Evolutionary conservation across 2,329 filamentous ascomycete species (phyloP), one percentile per base, ranked within the genome.

Genomic region (Penicillium sp.): DNA sequence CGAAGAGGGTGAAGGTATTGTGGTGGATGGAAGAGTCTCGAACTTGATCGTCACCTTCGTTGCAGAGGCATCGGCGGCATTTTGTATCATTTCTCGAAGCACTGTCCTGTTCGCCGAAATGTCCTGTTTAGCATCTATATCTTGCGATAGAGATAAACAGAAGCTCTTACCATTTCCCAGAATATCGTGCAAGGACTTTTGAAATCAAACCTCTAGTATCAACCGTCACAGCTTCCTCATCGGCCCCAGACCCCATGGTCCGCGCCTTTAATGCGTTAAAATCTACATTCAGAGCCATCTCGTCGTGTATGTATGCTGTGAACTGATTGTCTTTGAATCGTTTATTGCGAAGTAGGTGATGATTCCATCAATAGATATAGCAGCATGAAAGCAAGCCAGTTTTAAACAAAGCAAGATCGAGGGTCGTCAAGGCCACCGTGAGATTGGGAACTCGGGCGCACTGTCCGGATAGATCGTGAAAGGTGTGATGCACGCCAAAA

Each of bases 121-220:
- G 29, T n/a, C 11, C n/a, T 13, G 14, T 23, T 66, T 44, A 67
- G 58, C 35, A 53, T 58, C n/a, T 48, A 23, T 9, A 44, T n/a
- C 11, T 27, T 9, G 16, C 32, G 16, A 26, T 13, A 9, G 36
- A 41, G 11, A 51, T 14, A 23, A 10, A 19, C 14, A 23, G 1
- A 8, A 83, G 10, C 6, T 16, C 89, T 6, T 85, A 91, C 87
- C 93, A 97, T 78, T 99, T 95, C 65, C 94, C 93, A 2, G 92
- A 96, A 71, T 99, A 99, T 68, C 94, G 83, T 9, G 94, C 94
- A 46, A 99, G 83, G 10, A 99, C 93, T 75, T 99, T 99, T 77
- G 97, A 95, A 70, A 99, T 99, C 65, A 99, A 76, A 40, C 94
- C 94, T 68, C 95, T 84, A 45, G 94, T 99, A 70, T 99, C 96